Percentiles rank a stretch among this genome's conserved stretches.
Evolutionary conservation across 2,329 filamentous ascomycete species (phyloP).

Genomic region (Epichloe sp.): DNA sequence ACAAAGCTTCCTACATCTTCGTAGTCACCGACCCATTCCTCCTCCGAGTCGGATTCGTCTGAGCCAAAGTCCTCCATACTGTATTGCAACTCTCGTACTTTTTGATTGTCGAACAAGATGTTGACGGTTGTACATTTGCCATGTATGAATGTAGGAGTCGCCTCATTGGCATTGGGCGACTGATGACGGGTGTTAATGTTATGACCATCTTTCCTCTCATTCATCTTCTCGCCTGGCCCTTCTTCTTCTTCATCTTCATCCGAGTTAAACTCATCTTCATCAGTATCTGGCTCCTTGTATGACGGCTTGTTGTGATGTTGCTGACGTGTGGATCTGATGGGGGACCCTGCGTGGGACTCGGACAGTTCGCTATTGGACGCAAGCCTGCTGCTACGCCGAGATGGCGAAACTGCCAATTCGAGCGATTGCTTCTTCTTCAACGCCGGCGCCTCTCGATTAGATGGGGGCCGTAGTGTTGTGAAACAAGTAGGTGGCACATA

Average conservation of each 20-base stretch:
- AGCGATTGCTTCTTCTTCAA: constrained; percentile 10
- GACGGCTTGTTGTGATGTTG: constrained; percentile 14
- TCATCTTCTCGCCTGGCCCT: neutral
- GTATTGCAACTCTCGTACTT: constrained; percentile 54
- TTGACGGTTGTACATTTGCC: constrained; percentile 59
- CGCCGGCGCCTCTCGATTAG: constrained; percentile 3
- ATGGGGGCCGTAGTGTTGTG: constrained; percentile 12
- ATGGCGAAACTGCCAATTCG: constrained; percentile 13
- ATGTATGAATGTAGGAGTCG: constrained; percentile 34
- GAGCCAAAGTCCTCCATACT: constrained; percentile 59
- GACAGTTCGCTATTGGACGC: constrained; percentile 16
- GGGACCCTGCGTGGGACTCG: constrained; percentile 9
- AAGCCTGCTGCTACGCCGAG: constrained; percentile 25
- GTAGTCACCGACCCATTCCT: constrained; percentile 44
- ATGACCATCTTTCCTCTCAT: constrained; percentile 5
- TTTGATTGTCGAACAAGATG: constrained; percentile 63
- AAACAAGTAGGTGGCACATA: constrained; percentile 25
- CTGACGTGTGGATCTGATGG: constrained; percentile 7
- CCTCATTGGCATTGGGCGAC: neutral
- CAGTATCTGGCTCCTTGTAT: constrained; percentile 34
- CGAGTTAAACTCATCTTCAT: constrained; percentile 27
- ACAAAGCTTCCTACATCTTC: constrained; percentile 31
- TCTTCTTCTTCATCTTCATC: constrained; percentile 9
- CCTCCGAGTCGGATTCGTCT: constrained; percentile 41
- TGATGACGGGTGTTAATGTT: neutral